Base-by-base conservation (phyloP, 371 early-diverging fungal species). In the Fennellomyces sp. region DNA sequence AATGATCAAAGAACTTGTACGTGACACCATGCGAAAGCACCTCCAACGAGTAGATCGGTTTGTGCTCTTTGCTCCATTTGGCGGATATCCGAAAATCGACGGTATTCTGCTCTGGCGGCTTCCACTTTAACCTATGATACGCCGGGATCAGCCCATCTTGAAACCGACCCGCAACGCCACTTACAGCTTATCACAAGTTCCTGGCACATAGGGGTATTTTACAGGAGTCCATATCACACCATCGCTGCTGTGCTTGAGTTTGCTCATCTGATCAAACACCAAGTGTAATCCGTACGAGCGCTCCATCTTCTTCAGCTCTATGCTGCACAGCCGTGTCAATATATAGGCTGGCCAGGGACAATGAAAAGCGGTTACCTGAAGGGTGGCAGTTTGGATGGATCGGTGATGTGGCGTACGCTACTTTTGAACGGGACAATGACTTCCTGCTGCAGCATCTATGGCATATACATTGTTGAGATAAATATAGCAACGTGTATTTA, bases 201-300 rank as follows among this genome's bases (percentile, higher is more conserved):
- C 94, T 12, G 88, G 70, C 4, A 75, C 68, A 68, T 96, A 96
- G 3, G 91, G 85, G 30, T 83, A 86, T 52, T 81, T 82, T 2
- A 84, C 83, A 29, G 94, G 90, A 4, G 94, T 94, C 76, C 94
- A 97, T 45, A 97, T 91, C 33, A 97, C 76, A 0, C 97, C 96
- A 62, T 96, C 95, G 42, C 84, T 90, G 55, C 86, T 86, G 73
- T 95, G 95, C 36, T 88, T 85, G 39, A 91, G 76, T 45, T 71
- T 72, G 17, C 84, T 72, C 57, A 90, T 87, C 41, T 84, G 80
- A n/a, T 88, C 84, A 39, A 88, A 75, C 17, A 88, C 79, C 12
- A 83, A 50, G 28, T 72, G 81, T 26, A 84, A 58, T 8, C 85
- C 85, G 64, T 85, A 87, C 0, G 84, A 76, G 26, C 85, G 78